These are phyloP conservation scores for Tulasnella sp. DNA, from an alignment of 768 basidiomycete species.

Conservation along the genomic window DNA sequence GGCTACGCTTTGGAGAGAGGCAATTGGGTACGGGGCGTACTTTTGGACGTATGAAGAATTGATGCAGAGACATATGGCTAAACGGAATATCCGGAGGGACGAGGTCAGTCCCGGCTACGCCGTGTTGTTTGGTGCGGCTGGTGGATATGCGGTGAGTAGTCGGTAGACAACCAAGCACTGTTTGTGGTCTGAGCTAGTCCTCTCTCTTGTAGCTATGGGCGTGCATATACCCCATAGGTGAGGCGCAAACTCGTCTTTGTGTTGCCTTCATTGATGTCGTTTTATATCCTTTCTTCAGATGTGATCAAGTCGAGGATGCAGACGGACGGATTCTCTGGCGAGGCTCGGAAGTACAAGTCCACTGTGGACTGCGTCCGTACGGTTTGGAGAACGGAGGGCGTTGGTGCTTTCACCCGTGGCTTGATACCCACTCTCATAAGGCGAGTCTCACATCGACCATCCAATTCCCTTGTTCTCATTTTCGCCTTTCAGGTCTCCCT, in stretches of 20 bases:
- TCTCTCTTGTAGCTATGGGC: conserved; percentile 1
- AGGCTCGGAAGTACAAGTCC: conserved; percentile 71
- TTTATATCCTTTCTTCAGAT: conserved; percentile 85
- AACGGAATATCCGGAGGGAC: conserved; percentile 56
- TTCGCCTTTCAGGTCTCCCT: conserved; percentile 56
- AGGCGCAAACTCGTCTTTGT: conserved; percentile 11
- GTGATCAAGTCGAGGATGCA: conserved; percentile 96
- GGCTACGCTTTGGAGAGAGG: conserved; percentile 76
- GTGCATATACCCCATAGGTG: conserved; percentile 11
- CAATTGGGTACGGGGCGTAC: conserved; percentile 72
- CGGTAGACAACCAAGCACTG: background rate
- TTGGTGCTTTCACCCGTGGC: conserved; percentile 81
- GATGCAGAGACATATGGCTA: conserved; percentile 66
- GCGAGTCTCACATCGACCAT: conserved; percentile 32
- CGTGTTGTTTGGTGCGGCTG: conserved; percentile 78
- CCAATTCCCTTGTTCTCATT: background rate
- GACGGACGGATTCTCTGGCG: conserved; percentile 75
- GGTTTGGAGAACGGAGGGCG: conserved; percentile 74
- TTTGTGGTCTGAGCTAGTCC: background rate
- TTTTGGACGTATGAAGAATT: conserved; percentile 90
- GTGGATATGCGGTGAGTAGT: conserved; percentile 72
- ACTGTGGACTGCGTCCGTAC: conserved; percentile 71
- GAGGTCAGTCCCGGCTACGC: conserved; percentile 68
- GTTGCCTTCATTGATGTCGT: background rate
- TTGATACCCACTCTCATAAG: conserved; percentile 83